Base-by-base conservation (phyloP, 345 rosid species). In the Arabidopsis arenosa region DNA sequence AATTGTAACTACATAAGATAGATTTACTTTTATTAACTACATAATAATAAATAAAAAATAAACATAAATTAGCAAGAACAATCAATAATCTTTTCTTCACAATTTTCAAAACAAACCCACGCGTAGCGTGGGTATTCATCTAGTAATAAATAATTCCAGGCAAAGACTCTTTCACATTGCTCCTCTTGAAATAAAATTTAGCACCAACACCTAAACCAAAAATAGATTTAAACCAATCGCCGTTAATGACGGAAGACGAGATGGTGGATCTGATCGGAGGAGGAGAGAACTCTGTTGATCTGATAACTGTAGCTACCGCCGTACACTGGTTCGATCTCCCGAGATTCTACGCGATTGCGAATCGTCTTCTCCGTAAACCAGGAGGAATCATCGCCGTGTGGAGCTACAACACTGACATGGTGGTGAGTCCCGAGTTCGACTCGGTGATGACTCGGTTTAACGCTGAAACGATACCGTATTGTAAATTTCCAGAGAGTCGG, bases 311-410 rank as follows among this genome's bases (percentile, higher is more conserved):
- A 2, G 90, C 89, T 2, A 78, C 79, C 48, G 93, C 88, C 2
- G 78, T 86, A 10, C 90, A 87, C 78, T 85, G 93, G 92, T 87
- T 90, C 56, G 90, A 90, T 51, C 85, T 85, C 9, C 86, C 82
- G 15, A 87, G 57, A 47, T 86, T 92, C 75, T 89, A 89, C 62
- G 63, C 86, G 5, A 18, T 78, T 6, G 90, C 74, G 13, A 79
- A 63, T 11, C 83, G 89, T 17, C 61, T 85, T 39, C 77, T 88
- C 12, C 73, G 83, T 21, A 91, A 85, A 70, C 95, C 93, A 2
- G 89, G 86, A 9, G 90, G 93, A 0, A 68, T 86, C 9, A 51
- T 86, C 18, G 97, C 88, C 10, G 85, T 86, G 5, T 86, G 93
- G 89, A 72, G 86, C 80, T 89, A 88, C 82, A 82, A 66, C 11